Evolutionary conservation across 306 rosid genomes (phyloP).

Genomic region (Cicer chorassanicum): DNA sequence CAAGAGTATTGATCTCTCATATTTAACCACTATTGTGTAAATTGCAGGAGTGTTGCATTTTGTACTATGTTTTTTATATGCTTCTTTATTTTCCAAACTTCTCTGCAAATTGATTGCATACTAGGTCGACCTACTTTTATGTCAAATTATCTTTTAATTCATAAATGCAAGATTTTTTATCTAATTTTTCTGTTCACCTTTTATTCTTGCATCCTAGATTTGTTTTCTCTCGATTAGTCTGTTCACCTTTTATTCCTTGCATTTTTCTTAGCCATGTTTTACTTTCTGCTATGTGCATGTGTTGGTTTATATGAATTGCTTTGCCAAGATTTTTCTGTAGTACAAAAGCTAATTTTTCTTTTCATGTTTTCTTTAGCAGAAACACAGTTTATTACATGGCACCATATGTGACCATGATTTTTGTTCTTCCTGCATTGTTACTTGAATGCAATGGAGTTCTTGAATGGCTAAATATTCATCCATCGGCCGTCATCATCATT

Average conservation of each 20-base stretch:
- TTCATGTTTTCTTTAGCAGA: slow-evolving; percentile 60
- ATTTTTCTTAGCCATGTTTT: background rate
- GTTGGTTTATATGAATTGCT: slow-evolving; percentile 31
- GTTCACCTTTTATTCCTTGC: no score
- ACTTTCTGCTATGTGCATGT: background rate
- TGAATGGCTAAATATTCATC: slow-evolving; percentile 82
- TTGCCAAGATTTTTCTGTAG: slow-evolving; percentile 32
- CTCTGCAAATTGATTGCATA: no score
- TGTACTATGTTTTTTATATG: slow-evolving; percentile 18
- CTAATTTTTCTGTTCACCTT: no score
- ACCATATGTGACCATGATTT: slow-evolving; percentile 94
- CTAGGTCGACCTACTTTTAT: no score
- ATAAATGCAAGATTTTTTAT: no score
- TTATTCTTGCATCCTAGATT: no score
- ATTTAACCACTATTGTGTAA: background rate
- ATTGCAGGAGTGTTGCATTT: slow-evolving; percentile 13
- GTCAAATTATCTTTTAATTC: no score
- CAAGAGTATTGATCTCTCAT: background rate
- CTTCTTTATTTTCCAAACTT: no score
- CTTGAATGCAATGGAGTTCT: slow-evolving; percentile 88
- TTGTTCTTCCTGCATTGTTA: slow-evolving; percentile 87
- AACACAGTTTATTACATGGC: slow-evolving; percentile 99
- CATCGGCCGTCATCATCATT: slow-evolving; percentile 78
- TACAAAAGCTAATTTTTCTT: slow-evolving; percentile 40
- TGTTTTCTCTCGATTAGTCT: no score